Conservation (phyloP, 148 eudicot species). For the Arbutus unedo region DNA sequence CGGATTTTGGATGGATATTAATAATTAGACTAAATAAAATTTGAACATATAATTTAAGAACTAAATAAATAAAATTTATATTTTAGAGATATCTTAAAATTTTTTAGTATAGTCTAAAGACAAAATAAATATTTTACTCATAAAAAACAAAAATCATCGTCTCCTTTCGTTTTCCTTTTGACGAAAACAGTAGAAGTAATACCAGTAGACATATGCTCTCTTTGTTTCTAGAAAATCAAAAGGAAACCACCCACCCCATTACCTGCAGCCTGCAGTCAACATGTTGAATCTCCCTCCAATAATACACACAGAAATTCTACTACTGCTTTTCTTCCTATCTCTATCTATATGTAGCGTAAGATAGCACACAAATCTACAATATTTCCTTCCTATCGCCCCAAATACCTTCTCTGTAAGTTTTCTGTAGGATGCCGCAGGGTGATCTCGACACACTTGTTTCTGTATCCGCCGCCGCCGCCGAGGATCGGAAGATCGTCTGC, state of each 20-base stretch:
- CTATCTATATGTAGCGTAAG: not conserved
- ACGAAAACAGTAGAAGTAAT: not conserved
- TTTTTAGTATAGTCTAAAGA: no score
- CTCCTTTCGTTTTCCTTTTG: no score
- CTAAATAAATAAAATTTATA: no score
- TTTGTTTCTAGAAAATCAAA: not conserved
- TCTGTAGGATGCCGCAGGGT: constrained; percentile 48
- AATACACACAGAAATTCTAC: not conserved
- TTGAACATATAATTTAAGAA: no score
- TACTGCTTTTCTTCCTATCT: not conserved
- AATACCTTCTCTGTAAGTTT: constrained; percentile 7
- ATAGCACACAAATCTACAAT: not conserved
- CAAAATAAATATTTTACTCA: no score
- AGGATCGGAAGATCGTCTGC: constrained; percentile 57
- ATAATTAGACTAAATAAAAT: no score
- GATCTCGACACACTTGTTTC: constrained; percentile 47
- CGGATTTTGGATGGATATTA: no score
- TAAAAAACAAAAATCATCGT: no score
- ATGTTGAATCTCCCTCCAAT: not conserved
- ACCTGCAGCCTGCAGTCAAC: not conserved
- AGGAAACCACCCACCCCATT: constrained; percentile 7
- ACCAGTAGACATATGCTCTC: not conserved
- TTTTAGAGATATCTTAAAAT: no score
- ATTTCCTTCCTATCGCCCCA: not conserved
- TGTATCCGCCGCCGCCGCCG: constrained; percentile 35